A percentile compares a stretch with the other conserved stretches of the same genome.
Evolutionary conservation across 1,284 basidiomycete genomes (phyloP).

Genomic region (Phylloboletellus chloephorus): DNA sequence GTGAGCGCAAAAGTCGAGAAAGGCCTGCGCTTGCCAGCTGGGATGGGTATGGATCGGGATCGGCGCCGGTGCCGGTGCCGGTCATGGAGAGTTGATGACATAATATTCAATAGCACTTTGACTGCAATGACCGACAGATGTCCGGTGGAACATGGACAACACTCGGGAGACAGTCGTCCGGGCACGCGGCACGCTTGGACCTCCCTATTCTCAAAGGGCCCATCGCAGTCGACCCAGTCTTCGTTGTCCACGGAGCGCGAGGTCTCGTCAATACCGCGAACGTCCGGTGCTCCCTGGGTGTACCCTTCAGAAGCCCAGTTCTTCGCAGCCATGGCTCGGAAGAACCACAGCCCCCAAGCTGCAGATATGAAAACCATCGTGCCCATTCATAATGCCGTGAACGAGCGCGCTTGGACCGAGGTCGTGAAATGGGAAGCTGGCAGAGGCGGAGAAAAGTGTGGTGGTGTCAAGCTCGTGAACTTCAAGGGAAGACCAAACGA

Average conservation of each 20-base stretch:
- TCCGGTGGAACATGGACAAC: slow-evolving; percentile 50
- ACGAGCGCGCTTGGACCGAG: slow-evolving; percentile 93
- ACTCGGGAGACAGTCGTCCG: slow-evolving; percentile 40
- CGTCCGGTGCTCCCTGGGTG: slow-evolving; percentile 77
- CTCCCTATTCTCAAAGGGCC: slow-evolving; percentile 36
- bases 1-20: neutral
- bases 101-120: slow-evolving; percentile 13
- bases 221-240: slow-evolving; percentile 31
- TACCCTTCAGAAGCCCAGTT: slow-evolving; percentile 99
- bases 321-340: slow-evolving; percentile 91
- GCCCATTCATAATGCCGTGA: slow-evolving; percentile 98
- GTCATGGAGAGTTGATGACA: slow-evolving; percentile 22
- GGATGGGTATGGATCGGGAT: too few relatives aligned
- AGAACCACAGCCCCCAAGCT: slow-evolving; percentile 80
- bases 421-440: slow-evolving; percentile 87
- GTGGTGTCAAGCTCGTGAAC: slow-evolving; percentile 78
- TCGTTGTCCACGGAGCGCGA: slow-evolving; percentile 66
- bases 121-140: slow-evolving; percentile 47
- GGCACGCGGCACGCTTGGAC: slow-evolving; percentile 47
- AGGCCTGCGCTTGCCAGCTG: too few relatives aligned
- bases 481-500: slow-evolving; percentile 80
- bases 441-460: slow-evolving; percentile 74
- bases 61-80: too few relatives aligned
- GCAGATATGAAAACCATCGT: slow-evolving; percentile 94
- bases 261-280: slow-evolving; percentile 84